phyloP scores from a whole-genome alignment of 1,284 basidiomycete species.

The Naganishia sp. region DNA sequence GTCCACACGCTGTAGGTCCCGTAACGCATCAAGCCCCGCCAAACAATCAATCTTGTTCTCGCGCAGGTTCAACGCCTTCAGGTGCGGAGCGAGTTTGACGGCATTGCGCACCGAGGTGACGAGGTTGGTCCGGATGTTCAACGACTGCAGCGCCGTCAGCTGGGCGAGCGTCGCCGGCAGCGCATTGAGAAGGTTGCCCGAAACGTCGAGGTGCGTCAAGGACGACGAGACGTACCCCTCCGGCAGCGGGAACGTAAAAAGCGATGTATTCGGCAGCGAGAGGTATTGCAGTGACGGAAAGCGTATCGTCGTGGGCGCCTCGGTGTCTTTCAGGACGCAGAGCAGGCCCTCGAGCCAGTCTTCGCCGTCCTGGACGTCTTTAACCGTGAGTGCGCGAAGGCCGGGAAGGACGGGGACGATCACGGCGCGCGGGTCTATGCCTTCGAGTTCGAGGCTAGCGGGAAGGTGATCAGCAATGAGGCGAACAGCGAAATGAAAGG shows the following conservation, averaged over 20 bases:
- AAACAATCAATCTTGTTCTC: conserved; percentile 88
- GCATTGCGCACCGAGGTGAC: conserved; percentile 92
- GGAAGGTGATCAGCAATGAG: conserved; percentile 8
- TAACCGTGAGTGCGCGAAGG: conserved; percentile 48
- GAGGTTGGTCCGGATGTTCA: conserved; percentile 93
- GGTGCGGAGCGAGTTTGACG: conserved; percentile 74
- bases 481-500: too few species aligned
- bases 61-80: conserved; percentile 73
- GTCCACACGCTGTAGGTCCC: conserved; percentile 79
- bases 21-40: conserved; percentile 85
- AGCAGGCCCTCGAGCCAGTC: conserved; percentile 52
- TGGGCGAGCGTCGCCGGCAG: conserved; percentile 63
- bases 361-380: conserved; percentile 51
- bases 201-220: conserved; percentile 87
- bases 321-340: conserved; percentile 21
- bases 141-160: conserved; percentile 74
- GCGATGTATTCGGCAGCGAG: conserved; percentile 42
- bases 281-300: conserved; percentile 52
- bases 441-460: conserved; percentile 50
- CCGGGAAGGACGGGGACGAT: conserved; percentile 44
- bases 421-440: conserved; percentile 49
- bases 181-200: conserved; percentile 72
- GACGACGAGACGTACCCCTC: conserved; percentile 61
- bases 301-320: conserved; percentile 27
- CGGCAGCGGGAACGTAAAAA: conserved; percentile 59